These are phyloP conservation scores for Artomyces pyxidatus DNA, from an alignment of 768 basidiomycete genomes.

Conservation along the genomic window DNA sequence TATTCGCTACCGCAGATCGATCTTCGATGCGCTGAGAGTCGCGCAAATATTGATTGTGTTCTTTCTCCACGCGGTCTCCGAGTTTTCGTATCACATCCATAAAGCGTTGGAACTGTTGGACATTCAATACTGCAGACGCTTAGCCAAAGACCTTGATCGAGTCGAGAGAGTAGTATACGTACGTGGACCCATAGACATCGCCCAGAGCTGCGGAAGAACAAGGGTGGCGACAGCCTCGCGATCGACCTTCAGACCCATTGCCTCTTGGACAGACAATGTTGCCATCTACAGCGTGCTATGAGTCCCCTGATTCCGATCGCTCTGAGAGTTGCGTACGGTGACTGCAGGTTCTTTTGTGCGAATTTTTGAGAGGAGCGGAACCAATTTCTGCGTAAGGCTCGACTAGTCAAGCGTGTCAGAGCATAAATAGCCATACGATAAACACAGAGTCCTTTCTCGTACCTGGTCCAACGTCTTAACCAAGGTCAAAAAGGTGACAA, in stretches of 20 bases:
- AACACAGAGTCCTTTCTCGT: slow-evolving; percentile 5
- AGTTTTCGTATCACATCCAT: slow-evolving; percentile 77
- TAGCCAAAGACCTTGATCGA: neutral
- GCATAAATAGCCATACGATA: neutral
- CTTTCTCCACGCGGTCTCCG: slow-evolving; percentile 83
- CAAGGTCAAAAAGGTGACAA: slow-evolving; percentile 78
- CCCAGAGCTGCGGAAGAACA: slow-evolving; percentile 66
- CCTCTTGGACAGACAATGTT: slow-evolving; percentile 84
- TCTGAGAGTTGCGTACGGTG: slow-evolving; percentile 50
- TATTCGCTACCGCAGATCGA: slow-evolving; percentile 42
- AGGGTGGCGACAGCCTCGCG: slow-evolving; percentile 68
- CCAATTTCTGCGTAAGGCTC: slow-evolving; percentile 90
- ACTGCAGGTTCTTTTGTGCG: slow-evolving; percentile 95
- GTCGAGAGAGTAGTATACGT: slow-evolving; percentile 24
- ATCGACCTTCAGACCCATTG: slow-evolving; percentile 93
- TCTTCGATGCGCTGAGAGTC: slow-evolving; percentile 91
- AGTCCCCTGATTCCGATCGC: neutral
- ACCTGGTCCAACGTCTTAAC: slow-evolving; percentile 88
- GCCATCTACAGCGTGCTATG: slow-evolving; percentile 53
- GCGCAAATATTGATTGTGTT: slow-evolving; percentile 86
- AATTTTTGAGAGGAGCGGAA: slow-evolving; percentile 89
- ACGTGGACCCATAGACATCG: slow-evolving; percentile 96
- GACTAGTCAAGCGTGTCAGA: slow-evolving; percentile 31
- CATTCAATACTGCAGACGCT: slow-evolving; percentile 53
- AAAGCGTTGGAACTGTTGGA: slow-evolving; percentile 87